Base-by-base conservation (phyloP, 768 basidiomycete genomes). In the Russula foetens region DNA sequence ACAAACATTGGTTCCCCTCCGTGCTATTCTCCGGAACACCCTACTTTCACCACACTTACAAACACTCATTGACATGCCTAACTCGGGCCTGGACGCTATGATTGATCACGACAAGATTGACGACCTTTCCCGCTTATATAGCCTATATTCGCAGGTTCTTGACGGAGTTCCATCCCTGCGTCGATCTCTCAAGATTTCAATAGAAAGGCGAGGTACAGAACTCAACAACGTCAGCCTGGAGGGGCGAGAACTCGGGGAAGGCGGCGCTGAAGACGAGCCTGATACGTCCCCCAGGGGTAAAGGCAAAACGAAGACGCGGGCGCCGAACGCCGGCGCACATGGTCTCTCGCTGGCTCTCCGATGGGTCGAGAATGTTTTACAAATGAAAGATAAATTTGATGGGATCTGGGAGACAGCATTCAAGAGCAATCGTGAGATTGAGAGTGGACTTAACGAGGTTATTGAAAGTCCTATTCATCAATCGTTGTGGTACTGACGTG, bases 281-380 rank as follows among this genome's bases (percentile, higher is more conserved):
- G 72, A 74, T 28, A 67, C 67, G 12, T 63, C 70, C 12, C 63
- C 66, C 62, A 80, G 76, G 67, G 79, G 72, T 56, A 90, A 80
- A 75, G 79, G 76, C 26, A 86, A 80, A 72, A 76, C 70, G 61
- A 81, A 76, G 58, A 71, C 60, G n/a, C 71, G 74, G 33, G 66
- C 70, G 39, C 66, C 74, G 44, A 68, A 75, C 60, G 73, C 74
- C 7, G 75, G 66, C 8, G 69, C 76, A 8, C 80, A 85, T 58
- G 75, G 84, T 0, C 72, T 85, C 23, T 71, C 75, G 14, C 67
- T 82, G 29, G 97, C 96, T 5, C 74, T 96, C 56, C 85, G 84
- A 70, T 99, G 97, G 97, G 96, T 98, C 0, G 86, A 96, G 71
- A 85, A 88, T 66, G 88, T 97, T 17, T 76, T 99, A 14, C 84